These are phyloP conservation scores for Suillus weaverae DNA, from an alignment of 768 basidiomycete genomes.

Conservation along the genomic window DNA sequence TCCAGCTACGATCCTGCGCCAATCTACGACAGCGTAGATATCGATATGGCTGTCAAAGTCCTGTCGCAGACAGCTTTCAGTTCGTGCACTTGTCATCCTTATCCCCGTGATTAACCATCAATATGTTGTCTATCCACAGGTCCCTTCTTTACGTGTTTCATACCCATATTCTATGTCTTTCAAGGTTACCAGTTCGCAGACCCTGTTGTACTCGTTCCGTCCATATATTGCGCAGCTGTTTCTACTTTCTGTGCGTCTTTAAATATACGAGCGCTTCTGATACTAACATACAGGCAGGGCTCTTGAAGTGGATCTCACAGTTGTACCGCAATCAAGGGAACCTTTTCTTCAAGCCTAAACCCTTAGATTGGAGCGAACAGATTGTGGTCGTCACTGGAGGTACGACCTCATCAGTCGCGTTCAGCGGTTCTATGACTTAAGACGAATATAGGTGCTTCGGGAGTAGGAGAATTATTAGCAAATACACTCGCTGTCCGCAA, in stretches of 20 bases:
- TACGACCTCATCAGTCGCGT: constrained; percentile 32
- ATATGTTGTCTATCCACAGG: constrained; percentile 41
- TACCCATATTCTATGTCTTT: constrained; percentile 78
- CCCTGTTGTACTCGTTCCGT: constrained; percentile 50
- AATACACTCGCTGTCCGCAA: constrained; percentile 83
- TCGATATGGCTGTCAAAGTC: constrained; percentile 80
- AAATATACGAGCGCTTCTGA: not conserved
- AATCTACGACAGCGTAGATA: constrained; percentile 68
- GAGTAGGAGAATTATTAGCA: constrained; percentile 85
- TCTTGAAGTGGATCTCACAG: constrained; percentile 66
- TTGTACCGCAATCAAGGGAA: constrained; percentile 76
- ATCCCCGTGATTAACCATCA: not conserved
- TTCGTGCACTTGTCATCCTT: constrained; percentile 35
- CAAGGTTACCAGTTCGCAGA: constrained; percentile 58
- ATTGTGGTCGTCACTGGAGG: constrained; percentile 92
- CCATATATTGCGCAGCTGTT: constrained; percentile 57
- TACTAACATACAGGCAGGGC: constrained; percentile 45
- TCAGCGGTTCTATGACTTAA: not conserved
- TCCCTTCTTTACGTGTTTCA: constrained; percentile 80
- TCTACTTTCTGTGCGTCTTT: constrained; percentile 64
- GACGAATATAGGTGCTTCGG: constrained; percentile 66
- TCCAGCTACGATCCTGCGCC: constrained; percentile 40
- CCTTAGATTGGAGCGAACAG: constrained; percentile 84
- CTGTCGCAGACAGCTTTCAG: constrained; percentile 78
- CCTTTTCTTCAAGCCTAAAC: constrained; percentile 56